Evolutionary conservation across 768 basidiomycete species (phyloP).

Genomic region (Agrocybe chaxingu): DNA sequence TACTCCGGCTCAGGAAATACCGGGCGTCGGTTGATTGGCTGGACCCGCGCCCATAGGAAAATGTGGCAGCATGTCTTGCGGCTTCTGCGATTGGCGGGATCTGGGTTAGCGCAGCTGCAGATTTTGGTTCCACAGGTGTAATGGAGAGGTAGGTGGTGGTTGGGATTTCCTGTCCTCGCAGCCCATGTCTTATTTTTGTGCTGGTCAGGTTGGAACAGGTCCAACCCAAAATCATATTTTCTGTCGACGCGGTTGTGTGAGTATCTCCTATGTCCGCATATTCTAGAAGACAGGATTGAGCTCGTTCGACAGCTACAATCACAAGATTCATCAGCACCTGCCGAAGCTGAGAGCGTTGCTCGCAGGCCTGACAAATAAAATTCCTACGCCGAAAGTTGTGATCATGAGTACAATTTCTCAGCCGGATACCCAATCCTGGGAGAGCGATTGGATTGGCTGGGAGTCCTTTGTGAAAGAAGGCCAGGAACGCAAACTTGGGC

Average conservation of each 20-base stretch:
- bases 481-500: conserved; percentile 40
- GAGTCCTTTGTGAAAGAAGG: conserved; percentile 49
- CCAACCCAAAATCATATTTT: conserved; percentile 67
- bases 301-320: conserved; percentile 54
- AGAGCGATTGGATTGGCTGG: conserved; percentile 52
- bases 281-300: conserved; percentile 11
- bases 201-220: conserved; percentile 69
- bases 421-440: conserved; percentile 35
- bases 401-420: conserved; percentile 48
- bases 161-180: no score
- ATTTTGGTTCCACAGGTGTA: conserved; percentile 79
- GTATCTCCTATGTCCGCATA: conserved; percentile 18
- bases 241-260: conserved; percentile 69
- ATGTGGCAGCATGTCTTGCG: conserved; percentile 64
- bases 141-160: conserved; percentile 52
- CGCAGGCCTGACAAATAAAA: conserved; percentile 40
- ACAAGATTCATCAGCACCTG: conserved; percentile 63
- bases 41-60: conserved; percentile 44
- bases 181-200: neutral
- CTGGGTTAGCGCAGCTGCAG: conserved; percentile 80
- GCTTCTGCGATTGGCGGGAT: conserved; percentile 73
- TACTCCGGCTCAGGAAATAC: conserved; percentile 4
- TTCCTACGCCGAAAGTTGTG: conserved; percentile 46
- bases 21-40: conserved; percentile 5
- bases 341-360: conserved; percentile 61